Base-by-base conservation (phyloP, 2,329 filamentous ascomycete genomes). In the Coniochaeta prunicola region DNA sequence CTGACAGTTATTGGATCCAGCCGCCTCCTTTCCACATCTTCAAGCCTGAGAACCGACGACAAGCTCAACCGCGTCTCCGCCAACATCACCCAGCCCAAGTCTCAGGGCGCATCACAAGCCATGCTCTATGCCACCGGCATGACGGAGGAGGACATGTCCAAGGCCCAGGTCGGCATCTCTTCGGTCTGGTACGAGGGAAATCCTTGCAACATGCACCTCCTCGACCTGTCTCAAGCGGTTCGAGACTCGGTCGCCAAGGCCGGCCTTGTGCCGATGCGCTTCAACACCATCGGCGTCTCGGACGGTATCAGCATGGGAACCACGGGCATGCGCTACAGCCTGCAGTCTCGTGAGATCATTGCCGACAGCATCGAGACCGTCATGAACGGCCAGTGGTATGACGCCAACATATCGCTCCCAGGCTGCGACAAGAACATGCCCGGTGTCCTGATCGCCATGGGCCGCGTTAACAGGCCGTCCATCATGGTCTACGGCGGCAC, bases 361-460 rank as follows among this genome's bases (percentile, higher is more conserved):
- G 94, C 94, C 69, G 94, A 99, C 77, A 96, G 90, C 62, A 96
- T 99, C 69, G 94, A 99, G 82, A 97, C 94, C 5, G 94, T 99
- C 68, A 99, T 97, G 92, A 89, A 92, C 65, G 94, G 92, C 17
- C 94, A 99, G 77, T 97, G 92, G 92, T 97, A 99, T 72, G 94
- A 99, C 74, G 93, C 87, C 66, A 97, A 97, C 75, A 89, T 99
- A 71, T 96, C 91, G 57, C 89, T 99, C 68, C 94, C 94, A 15
- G 94, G 94, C 55, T 99, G 94, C 76, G 94, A 99, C 83, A 99
- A 99, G 86, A 99, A 99, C 78, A 97, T 99, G 94, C 92, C 92
- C 1, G 90, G 90, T 74, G 90, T 94, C 13, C 77, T 92, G 67
- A 94, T 94, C 69, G 94, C 92, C 59, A 97, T 97, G 90, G 93